phyloP scores from a whole-genome alignment of 164 flowering plant species.

The Malania oleifera region DNA sequence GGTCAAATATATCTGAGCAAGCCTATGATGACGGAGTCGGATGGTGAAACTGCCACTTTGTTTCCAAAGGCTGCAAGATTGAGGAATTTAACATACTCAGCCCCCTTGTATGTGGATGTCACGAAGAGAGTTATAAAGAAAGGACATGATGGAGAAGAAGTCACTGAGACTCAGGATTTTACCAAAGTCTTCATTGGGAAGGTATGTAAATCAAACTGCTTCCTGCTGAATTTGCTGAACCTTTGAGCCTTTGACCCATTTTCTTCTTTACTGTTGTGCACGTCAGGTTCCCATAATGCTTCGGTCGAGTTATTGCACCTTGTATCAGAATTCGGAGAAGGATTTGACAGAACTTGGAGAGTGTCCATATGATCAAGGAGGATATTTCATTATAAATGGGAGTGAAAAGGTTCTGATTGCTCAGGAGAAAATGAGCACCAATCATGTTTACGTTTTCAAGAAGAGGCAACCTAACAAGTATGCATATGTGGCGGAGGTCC shows the following conservation, averaged over 20 bases:
- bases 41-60: slow-evolving; percentile 94
- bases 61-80: slow-evolving; percentile 97
- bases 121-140: slow-evolving; percentile 79
- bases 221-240: background rate
- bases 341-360: slow-evolving; percentile 98
- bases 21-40: slow-evolving; percentile 99
- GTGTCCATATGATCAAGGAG: slow-evolving; percentile 99
- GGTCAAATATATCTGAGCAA: slow-evolving; percentile 96
- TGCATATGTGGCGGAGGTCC: slow-evolving; percentile 90
- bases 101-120: slow-evolving; percentile 96
- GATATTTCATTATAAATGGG: slow-evolving; percentile 95
- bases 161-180: slow-evolving; percentile 89
- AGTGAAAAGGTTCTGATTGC: slow-evolving; percentile 98
- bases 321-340: slow-evolving; percentile 87
- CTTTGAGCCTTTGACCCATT: background rate
- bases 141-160: slow-evolving; percentile 96
- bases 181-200: slow-evolving; percentile 94
- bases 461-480: slow-evolving; percentile 98
- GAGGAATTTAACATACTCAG: slow-evolving; percentile 91
- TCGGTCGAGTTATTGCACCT: slow-evolving; percentile 89
- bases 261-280: background rate
- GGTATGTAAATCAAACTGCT: slow-evolving; percentile 36
- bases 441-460: slow-evolving; percentile 97
- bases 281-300: slow-evolving; percentile 96
- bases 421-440: slow-evolving; percentile 98